Conservation (phyloP, 768 basidiomycete genomes). For the Pisolithus albus region DNA sequence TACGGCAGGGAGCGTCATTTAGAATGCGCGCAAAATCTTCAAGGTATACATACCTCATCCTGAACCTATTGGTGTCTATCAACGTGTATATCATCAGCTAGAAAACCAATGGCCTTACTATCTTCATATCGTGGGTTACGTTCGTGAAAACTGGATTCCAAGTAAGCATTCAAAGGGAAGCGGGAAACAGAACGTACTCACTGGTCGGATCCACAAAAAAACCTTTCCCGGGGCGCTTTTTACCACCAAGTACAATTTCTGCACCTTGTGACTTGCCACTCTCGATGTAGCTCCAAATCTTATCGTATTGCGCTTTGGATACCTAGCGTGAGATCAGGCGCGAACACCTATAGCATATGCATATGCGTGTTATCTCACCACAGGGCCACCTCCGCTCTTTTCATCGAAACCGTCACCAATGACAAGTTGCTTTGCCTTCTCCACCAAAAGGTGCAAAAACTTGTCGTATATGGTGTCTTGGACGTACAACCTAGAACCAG, state of each 20-base stretch:
- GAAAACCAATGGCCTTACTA: slow-evolving; percentile 43
- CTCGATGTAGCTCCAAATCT: slow-evolving; percentile 84
- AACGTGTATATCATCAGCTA: slow-evolving; percentile 6
- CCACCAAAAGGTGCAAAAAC: slow-evolving; percentile 61
- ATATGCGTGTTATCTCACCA: slow-evolving; percentile 42
- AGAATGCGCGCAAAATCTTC: slow-evolving; percentile 3
- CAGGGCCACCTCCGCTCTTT: slow-evolving; percentile 68
- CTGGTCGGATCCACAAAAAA: slow-evolving; percentile 89
- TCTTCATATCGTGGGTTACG: slow-evolving; percentile 75
- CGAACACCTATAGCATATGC: slow-evolving; percentile 2
- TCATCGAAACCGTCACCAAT: slow-evolving; percentile 82
- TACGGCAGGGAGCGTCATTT: slow-evolving; percentile 24
- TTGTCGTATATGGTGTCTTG: slow-evolving; percentile 85
- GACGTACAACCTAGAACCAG: slow-evolving; percentile 84
- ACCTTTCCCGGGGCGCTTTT: slow-evolving; percentile 68
- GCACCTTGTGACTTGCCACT: slow-evolving; percentile 82
- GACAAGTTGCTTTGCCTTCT: slow-evolving; percentile 59
- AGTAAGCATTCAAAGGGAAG: slow-evolving; percentile 3
- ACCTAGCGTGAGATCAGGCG: slow-evolving; percentile 39
- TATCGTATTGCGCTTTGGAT: slow-evolving; percentile 79
- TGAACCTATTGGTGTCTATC: slow-evolving; percentile 25
- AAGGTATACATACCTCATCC: slow-evolving; percentile 26
- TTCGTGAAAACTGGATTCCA: slow-evolving; percentile 66
- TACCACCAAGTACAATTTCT: slow-evolving; percentile 69
- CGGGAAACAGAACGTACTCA: slow-evolving; percentile 31